Conservation (phyloP, 352 stramenopile species). For the Phytopythium ostracodes region DNA sequence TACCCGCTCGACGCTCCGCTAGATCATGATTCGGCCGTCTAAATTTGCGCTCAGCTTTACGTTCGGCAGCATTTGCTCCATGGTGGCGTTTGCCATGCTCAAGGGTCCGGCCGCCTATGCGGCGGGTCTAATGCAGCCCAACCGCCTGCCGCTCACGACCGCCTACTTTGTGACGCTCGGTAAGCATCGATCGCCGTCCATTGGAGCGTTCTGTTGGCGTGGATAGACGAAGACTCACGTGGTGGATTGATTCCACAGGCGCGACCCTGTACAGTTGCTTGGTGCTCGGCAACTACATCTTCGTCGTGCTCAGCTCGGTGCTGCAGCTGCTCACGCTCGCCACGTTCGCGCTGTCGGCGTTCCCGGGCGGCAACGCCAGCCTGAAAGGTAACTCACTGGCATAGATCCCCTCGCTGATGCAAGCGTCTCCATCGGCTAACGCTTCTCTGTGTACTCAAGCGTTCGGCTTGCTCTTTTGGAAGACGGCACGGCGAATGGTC, state of each 20-base stretch:
- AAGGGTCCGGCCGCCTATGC: constrained; percentile 61
- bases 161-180: constrained; percentile 70
- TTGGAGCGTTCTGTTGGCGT: not conserved
- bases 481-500: constrained; percentile 61
- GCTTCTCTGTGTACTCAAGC: constrained; percentile 21
- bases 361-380: constrained; percentile 57
- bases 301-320: constrained; percentile 77
- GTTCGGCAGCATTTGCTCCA: constrained; percentile 70
- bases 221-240: not conserved
- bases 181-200: constrained; percentile 10
- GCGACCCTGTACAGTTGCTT: constrained; percentile 80
- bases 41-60: constrained; percentile 85
- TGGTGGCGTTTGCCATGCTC: constrained; percentile 75
- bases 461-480: constrained; percentile 59
- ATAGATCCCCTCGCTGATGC: not conserved
- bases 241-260: constrained; percentile 16
- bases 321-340: constrained; percentile 55
- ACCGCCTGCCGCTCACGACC: constrained; percentile 57
- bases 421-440: not conserved
- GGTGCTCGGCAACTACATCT: constrained; percentile 78
- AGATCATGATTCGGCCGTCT: constrained; percentile 70
- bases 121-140: constrained; percentile 52
- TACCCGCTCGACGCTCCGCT: not conserved
- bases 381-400: constrained; percentile 40
- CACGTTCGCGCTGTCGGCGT: constrained; percentile 51